Evolutionary conservation across 768 basidiomycete species (phyloP).

Genomic region (Grammothele lineata): DNA sequence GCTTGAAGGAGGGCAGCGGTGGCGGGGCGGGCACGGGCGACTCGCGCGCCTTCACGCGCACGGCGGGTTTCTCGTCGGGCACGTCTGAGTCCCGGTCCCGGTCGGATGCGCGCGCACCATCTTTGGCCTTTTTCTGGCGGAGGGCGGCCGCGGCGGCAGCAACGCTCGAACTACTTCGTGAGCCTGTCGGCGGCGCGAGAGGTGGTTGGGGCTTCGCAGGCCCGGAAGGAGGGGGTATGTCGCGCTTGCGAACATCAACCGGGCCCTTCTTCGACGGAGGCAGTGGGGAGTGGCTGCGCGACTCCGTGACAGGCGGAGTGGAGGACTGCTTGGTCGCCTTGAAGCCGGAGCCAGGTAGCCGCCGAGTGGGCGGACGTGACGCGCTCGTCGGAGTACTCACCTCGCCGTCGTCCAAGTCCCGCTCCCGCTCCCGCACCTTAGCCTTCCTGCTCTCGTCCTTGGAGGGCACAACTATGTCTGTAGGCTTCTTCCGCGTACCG

Average conservation of each 20-base stretch:
- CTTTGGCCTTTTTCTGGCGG: slow-evolving; percentile 24
- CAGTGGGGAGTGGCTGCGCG: slow-evolving; percentile 3
- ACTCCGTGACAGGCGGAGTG: slow-evolving; percentile 17
- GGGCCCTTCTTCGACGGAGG: too few relatives aligned
- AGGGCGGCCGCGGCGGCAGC: background rate
- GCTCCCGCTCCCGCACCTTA: slow-evolving; percentile 15
- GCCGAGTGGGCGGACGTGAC: slow-evolving; percentile 27
- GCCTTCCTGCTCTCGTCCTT: slow-evolving; percentile 39
- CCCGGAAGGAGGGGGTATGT: slow-evolving; percentile 28
- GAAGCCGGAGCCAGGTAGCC: slow-evolving; percentile 48
- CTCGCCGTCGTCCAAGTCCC: slow-evolving; percentile 11
- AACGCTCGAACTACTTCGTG: slow-evolving; percentile 4
- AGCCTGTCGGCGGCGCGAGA: slow-evolving; percentile 18
- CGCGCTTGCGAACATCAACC: slow-evolving; percentile 28
- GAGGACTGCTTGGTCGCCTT: slow-evolving; percentile 34
- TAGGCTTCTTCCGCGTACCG: slow-evolving; percentile 10
- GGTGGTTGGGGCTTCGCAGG: slow-evolving; percentile 32
- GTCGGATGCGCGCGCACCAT: background rate
- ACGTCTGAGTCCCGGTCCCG: slow-evolving; percentile 4
- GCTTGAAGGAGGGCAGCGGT: slow-evolving; percentile 14
- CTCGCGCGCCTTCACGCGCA: background rate
- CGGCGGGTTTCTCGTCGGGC: slow-evolving; percentile 6
- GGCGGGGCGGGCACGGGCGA: slow-evolving; percentile 1
- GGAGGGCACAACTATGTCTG: slow-evolving; percentile 32
- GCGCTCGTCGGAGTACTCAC: slow-evolving; percentile 11